Percentiles rank a stretch among this genome's conserved stretches.
These are phyloP conservation scores for Westerdykella sp. DNA, from an alignment of 2,329 filamentous ascomycete genomes.

Conservation along the genomic window DNA sequence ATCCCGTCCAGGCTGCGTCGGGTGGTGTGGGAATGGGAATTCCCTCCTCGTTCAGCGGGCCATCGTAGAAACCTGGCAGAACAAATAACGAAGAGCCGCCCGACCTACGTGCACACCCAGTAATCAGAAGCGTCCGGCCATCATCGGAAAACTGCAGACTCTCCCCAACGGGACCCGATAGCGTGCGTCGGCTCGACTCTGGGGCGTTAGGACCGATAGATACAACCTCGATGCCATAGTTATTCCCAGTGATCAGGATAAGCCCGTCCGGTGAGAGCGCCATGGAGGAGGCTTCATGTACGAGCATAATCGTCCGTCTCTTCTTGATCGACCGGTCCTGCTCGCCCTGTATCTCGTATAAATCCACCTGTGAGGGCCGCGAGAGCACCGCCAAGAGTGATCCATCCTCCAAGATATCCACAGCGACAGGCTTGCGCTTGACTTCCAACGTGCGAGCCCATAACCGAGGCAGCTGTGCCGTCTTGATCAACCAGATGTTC, in stretches of 20 bases:
- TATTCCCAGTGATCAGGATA: constrained; percentile 77
- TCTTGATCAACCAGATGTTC: constrained; percentile 36
- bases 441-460: constrained; percentile 34
- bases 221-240: constrained; percentile 82
- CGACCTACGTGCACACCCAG: constrained; percentile 32
- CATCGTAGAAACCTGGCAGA: constrained; percentile 35
- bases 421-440: constrained; percentile 45
- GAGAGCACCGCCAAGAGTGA: constrained; percentile 72
- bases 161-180: constrained; percentile 34
- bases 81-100: constrained; percentile 35
- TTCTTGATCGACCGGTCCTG: constrained; percentile 53
- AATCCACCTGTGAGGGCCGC: constrained; percentile 73
- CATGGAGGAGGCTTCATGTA: constrained; percentile 71
- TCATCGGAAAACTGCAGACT: constrained; percentile 37
- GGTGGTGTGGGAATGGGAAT: constrained; percentile 32
- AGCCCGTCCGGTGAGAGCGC: constrained; percentile 74
- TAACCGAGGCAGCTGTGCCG: constrained; percentile 29
- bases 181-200: constrained; percentile 29
- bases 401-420: constrained; percentile 74
- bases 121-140: constrained; percentile 36
- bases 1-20: constrained; percentile 35
- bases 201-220: constrained; percentile 59
- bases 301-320: constrained; percentile 67
- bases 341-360: constrained; percentile 62
- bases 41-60: constrained; percentile 37